Conservation (phyloP, 75 land plant genomes). For the Sequoiadendron giganteum region DNA sequence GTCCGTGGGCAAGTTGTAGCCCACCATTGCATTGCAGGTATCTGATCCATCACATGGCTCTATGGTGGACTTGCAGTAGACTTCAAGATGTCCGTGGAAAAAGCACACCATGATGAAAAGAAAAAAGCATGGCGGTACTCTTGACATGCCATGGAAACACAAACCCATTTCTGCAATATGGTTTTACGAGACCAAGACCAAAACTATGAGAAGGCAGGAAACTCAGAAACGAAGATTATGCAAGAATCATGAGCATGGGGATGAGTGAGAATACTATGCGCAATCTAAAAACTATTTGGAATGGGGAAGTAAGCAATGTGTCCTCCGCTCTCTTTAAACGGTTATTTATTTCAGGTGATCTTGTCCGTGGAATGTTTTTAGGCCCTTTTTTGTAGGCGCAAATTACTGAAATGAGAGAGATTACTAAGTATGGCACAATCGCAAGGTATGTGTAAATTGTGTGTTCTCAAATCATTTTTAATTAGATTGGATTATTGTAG, state of each 20-base stretch:
- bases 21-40: conserved; percentile 60
- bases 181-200: background rate
- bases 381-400: no score
- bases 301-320: background rate
- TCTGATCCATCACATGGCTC: conserved; percentile 60
- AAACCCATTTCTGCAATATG: background rate
- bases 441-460: no score
- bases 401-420: no score
- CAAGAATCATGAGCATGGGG: background rate
- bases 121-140: background rate
- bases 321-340: background rate
- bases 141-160: background rate
- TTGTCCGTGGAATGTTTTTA: no score
- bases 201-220: background rate
- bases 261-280: background rate
- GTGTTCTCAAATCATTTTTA: no score
- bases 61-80: conserved; percentile 53
- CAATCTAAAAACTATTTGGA: background rate
- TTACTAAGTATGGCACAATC: no score
- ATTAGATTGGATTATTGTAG: no score
- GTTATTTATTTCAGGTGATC: background rate
- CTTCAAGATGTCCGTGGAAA: background rate
- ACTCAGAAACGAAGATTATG: no score
- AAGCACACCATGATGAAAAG: background rate
- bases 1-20: conserved; percentile 69